Evolutionary conservation across 192 early-diverging fungal genomes (phyloP), one percentile per base, ranked within the genome.

Genomic region (Mortierella hygrophila): DNA sequence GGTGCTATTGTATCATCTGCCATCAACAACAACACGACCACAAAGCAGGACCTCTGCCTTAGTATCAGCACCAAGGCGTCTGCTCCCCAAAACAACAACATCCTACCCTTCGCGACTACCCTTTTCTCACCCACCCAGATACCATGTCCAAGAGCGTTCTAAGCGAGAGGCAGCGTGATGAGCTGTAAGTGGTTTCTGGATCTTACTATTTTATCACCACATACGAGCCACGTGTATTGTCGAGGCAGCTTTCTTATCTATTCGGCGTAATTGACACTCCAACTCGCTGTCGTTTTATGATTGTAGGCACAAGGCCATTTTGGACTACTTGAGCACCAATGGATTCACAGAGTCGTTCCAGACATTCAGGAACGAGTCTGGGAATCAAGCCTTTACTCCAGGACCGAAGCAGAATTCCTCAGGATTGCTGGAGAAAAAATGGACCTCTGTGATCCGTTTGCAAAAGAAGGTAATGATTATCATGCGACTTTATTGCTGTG

Each of bases 361-460:
- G n/a, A 91, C 92, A 4, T 91, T 99, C 57, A 91, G 92, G 77
- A 85, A 76, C 23, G 98, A 99, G 84, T 90, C 96, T 37, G 89
- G 88, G 65, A 92, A 97, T 77, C 91, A 93, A 41, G 94, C 94
- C 49, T 96, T 94, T 79, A 89, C 89, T 26, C 90, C 93, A 3
- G 96, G 95, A 78, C 90, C 93, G 18, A 95, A 95, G 82, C 93
- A 95, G 86, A 94, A 94, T 78, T 95, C 93, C 70, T 89, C 96
- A 37, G 96, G 95, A 42, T 76, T 97, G 63, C 87, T 97, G 55
- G 95, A 97, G 85, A 96, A 96, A 85, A 99, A 99, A 81, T 99
- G 98, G 98, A 96, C 95, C 18, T 97, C 96, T n/a, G 94, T 98
- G 11, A 95, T 98, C 72, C 90, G 98, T 13, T 88, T 98, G 77